Conservation (phyloP, 306 rosid species). For the Albizia julibrissin region DNA sequence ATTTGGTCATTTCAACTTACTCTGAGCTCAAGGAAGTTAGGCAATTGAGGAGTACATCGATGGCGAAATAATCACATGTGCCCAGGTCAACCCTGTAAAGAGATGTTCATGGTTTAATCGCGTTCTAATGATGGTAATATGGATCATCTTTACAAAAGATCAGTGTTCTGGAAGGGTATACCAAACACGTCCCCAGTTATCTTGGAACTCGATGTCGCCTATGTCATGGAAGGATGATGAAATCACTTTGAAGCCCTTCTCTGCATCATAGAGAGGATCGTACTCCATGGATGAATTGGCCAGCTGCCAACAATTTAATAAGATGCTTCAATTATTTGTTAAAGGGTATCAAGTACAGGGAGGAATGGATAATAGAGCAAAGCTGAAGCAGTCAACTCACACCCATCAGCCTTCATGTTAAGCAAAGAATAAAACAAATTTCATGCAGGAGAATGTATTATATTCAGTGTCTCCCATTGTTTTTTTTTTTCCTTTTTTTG, state of each 20-base stretch:
- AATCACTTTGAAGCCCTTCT: slow-evolving; percentile 81
- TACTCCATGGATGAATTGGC: slow-evolving; percentile 69
- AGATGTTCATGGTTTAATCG: slow-evolving; percentile 24
- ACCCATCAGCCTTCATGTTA: not conserved
- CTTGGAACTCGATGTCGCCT: slow-evolving; percentile 85
- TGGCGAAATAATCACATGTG: slow-evolving; percentile 75
- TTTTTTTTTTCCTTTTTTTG: too few relatives aligned
- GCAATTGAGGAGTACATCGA: slow-evolving; percentile 90
- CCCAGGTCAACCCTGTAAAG: slow-evolving; percentile 89
- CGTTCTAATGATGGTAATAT: not conserved
- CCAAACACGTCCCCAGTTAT: slow-evolving; percentile 96
- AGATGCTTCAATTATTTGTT: slow-evolving; percentile 31
- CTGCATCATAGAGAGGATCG: slow-evolving; percentile 76
- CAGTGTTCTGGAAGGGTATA: slow-evolving; percentile 33
- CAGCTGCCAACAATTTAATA: slow-evolving; percentile 59
- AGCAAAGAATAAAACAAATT: not conserved
- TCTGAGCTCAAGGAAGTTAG: slow-evolving; percentile 82
- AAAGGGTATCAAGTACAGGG: slow-evolving; percentile 6
- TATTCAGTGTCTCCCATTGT: not conserved
- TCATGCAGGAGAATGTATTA: slow-evolving; percentile 7
- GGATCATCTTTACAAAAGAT: not conserved
- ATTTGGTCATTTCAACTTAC: slow-evolving; percentile 53
- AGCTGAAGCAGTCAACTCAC: slow-evolving; percentile 12
- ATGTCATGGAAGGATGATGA: slow-evolving; percentile 94
- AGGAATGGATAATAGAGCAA: not conserved